A percentile compares a stretch with the other conserved stretches of the same genome.
These are phyloP conservation scores for Multifurca ochricompacta DNA, from an alignment of 768 basidiomycete genomes.

Conservation along the genomic window DNA sequence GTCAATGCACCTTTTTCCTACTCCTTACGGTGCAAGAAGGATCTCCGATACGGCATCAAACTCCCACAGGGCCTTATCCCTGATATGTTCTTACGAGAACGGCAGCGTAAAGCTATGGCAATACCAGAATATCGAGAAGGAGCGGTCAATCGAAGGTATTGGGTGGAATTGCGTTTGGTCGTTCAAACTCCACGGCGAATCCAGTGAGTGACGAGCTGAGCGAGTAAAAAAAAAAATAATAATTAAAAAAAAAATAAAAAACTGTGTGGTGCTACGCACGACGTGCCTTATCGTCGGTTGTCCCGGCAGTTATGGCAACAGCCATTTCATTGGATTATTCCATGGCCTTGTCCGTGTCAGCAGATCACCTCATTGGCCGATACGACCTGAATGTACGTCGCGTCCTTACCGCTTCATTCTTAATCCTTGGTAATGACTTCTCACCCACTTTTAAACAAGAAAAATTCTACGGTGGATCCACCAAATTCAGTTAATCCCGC, in stretches of 20 bases:
- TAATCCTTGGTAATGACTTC: not conserved
- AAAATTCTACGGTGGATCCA: slow-evolving; percentile 8
- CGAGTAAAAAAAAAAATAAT: no score
- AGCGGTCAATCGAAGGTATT: slow-evolving; percentile 55
- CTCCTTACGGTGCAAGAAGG: not conserved
- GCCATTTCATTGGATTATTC: slow-evolving; percentile 48
- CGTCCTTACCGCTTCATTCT: not conserved
- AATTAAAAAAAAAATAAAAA: no score
- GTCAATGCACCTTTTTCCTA: slow-evolving; percentile 61
- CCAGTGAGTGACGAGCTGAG: no score
- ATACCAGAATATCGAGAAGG: slow-evolving; percentile 34
- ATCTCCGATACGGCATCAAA: slow-evolving; percentile 23
- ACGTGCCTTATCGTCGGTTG: no score
- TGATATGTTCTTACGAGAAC: slow-evolving; percentile 79
- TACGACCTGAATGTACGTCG: slow-evolving; percentile 48
- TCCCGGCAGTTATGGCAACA: slow-evolving; percentile 74
- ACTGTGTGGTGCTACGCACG: no score
- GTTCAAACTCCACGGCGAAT: slow-evolving; percentile 59
- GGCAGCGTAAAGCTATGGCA: slow-evolving; percentile 71
- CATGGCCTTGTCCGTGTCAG: slow-evolving; percentile 75
- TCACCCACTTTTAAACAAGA: not conserved
- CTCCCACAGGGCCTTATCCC: slow-evolving; percentile 39
- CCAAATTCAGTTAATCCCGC: slow-evolving; percentile 18
- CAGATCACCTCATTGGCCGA: slow-evolving; percentile 68
- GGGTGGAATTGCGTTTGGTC: slow-evolving; percentile 73